A percentile compares a stretch with the other conserved stretches of the same genome.
These are phyloP conservation scores for Aspergillus vadensis DNA, from an alignment of 2,329 filamentous ascomycete genomes.

Conservation along the genomic window DNA sequence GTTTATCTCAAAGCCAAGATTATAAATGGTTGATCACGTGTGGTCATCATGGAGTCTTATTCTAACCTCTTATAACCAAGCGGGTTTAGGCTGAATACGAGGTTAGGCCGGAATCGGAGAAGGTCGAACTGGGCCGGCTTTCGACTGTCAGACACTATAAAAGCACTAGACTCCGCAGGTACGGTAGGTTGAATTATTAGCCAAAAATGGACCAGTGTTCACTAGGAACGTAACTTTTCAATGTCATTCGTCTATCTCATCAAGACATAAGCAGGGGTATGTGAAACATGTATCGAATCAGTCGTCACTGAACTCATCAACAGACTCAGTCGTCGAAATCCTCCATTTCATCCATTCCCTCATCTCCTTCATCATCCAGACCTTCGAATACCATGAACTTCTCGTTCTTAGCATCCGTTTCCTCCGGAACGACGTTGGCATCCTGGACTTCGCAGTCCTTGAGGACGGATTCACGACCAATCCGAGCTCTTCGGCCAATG, in stretches of 20 bases:
- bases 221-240: neutral
- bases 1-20: no score
- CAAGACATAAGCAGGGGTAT: neutral
- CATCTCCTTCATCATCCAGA: constrained; percentile 40
- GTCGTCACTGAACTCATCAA: neutral
- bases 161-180: no score
- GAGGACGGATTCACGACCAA: constrained; percentile 79
- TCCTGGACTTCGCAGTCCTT: constrained; percentile 93
- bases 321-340: constrained; percentile 27
- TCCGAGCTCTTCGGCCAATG: constrained; percentile 74
- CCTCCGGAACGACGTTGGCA: constrained; percentile 76
- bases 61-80: no score
- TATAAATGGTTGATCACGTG: no score
- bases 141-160: no score
- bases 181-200: no score
- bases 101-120: no score
- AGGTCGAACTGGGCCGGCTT: no score
- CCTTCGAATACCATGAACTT: constrained; percentile 61
- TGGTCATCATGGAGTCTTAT: no score
- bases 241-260: neutral
- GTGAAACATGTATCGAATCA: neutral
- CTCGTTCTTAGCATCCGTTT: constrained; percentile 65
- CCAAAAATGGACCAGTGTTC: no score
- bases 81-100: no score
- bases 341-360: constrained; percentile 33